These are phyloP conservation scores for Citrullus mucosospermus DNA, from an alignment of 306 rosid species.

Conservation along the genomic window DNA sequence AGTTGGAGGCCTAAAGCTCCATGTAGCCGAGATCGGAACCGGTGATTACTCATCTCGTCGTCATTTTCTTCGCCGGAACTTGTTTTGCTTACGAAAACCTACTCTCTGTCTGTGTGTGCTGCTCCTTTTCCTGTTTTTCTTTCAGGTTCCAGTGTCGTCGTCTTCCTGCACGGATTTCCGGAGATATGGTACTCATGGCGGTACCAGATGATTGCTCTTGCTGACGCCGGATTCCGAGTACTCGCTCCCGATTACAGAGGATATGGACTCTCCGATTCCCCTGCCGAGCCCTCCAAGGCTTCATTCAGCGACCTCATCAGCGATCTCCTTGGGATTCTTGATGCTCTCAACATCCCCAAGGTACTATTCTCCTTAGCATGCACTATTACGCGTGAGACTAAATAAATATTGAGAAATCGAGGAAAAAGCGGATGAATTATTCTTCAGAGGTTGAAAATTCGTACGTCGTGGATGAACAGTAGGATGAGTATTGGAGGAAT, in stretches of 20 bases:
- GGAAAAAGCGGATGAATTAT: too few relatives aligned
- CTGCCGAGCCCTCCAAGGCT: slow-evolving; percentile 30
- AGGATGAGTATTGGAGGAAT: too few relatives aligned
- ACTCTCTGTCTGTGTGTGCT: background rate
- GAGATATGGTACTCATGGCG: slow-evolving; percentile 97
- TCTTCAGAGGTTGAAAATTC: too few relatives aligned
- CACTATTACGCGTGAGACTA: too few relatives aligned
- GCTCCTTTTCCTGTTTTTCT: background rate
- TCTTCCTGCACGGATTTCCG: slow-evolving; percentile 69
- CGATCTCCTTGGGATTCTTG: slow-evolving; percentile 49
- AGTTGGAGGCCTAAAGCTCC: slow-evolving; percentile 42
- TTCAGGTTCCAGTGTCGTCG: slow-evolving; percentile 47
- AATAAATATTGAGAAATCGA: too few relatives aligned
- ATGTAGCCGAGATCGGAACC: slow-evolving; percentile 49
- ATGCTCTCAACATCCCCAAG: slow-evolving; percentile 39
- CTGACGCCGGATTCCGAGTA: slow-evolving; percentile 54
- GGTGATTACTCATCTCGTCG: slow-evolving; percentile 20
- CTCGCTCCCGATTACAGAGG: slow-evolving; percentile 63
- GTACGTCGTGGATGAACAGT: too few relatives aligned
- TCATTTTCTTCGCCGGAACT: background rate
- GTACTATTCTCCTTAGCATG: slow-evolving; percentile 10
- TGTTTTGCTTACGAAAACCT: background rate
- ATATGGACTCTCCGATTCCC: slow-evolving; percentile 62
- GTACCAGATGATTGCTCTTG: slow-evolving; percentile 64
- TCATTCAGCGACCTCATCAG: slow-evolving; percentile 16